phyloP scores from a whole-genome alignment of 2,329 filamentous ascomycete species.

The Phyllosticta citriasiana region DNA sequence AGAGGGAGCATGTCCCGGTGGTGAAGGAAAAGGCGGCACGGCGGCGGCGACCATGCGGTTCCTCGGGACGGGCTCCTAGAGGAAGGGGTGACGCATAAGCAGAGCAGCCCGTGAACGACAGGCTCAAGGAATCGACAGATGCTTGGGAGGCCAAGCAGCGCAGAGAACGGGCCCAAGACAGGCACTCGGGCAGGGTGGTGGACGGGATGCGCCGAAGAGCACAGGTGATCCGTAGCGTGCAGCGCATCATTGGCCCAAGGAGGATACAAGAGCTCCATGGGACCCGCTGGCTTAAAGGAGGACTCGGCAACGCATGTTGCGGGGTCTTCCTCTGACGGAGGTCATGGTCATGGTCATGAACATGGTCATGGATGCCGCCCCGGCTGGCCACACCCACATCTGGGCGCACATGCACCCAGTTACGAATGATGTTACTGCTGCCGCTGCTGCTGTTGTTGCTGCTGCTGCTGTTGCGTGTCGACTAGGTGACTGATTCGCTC shows the following conservation, averaged over 20 bases:
- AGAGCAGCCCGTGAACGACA: constrained; percentile 27
- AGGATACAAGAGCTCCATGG: constrained; percentile 28
- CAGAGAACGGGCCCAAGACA: constrained; percentile 7
- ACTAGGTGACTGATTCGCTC: neutral
- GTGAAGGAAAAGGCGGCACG: neutral
- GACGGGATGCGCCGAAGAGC: constrained; percentile 28
- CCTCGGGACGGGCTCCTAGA: constrained; percentile 30
- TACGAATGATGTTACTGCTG: neutral
- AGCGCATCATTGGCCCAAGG: constrained; percentile 26
- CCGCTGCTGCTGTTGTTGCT: neutral
- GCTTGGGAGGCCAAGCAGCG: constrained; percentile 17
- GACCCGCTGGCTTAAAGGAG: constrained; percentile 25
- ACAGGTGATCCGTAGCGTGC: constrained; percentile 28
- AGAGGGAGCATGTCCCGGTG: neutral
- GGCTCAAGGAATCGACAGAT: constrained; percentile 24
- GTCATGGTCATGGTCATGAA: neutral
- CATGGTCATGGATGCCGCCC: neutral
- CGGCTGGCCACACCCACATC: neutral
- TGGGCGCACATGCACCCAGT: neutral
- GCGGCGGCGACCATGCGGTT: constrained; percentile 19
- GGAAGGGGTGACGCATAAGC: constrained; percentile 23
- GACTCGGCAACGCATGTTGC: constrained; percentile 35
- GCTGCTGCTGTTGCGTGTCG: neutral
- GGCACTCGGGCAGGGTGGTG: constrained; percentile 17
- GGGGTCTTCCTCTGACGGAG: constrained; percentile 20